Base-by-base conservation (phyloP, 2,329 filamentous ascomycete genomes). In the Diplodia scrobiculata region DNA sequence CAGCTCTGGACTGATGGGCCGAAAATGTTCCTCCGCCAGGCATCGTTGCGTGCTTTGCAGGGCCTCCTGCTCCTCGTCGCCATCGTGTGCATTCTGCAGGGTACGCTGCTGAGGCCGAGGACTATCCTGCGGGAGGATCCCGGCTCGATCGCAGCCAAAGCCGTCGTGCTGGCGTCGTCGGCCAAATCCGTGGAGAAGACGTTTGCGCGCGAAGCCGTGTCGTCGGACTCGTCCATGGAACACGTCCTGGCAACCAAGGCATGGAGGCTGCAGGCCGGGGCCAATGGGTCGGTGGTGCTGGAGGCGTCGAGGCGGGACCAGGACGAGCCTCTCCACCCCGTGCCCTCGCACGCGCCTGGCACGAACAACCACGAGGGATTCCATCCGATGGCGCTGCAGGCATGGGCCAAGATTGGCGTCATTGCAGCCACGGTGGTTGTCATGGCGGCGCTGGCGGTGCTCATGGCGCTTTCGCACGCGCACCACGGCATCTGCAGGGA, bases 61-160 rank as follows among this genome's bases (percentile, higher is more conserved):
- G 52, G 52, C 4, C 50, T 50, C 14, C 21, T 65, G 13, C n/a
- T 65, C 3, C 17, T 58, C 6, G 38, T 65, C n/a, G 38, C 63
- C 10, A 38, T 59, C 6, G 19, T 45, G 3, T 59, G 52, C n/a
- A 11, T 65, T 7, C 19, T 51, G 4, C 63, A 65, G 6, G 58
- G 29, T 4, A 65, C 63, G 4, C n/a, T 65, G n/a, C 19, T 65
- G 45, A 17, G 63, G 9, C 63, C 63, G 2, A 65, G 41, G 21
- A 58, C 52, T 1, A 51, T 51, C 9, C 7, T 65, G n/a, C 52
- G 45, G 3, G 52, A 65, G 21, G 63, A 65, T 10, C 52, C 63
- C 10, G 63, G 63, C 41, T 59, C 63, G 1, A 65, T 65, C 7
- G 63, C 63, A 10, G n/a, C 63, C 13, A 55, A 25, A 27, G 63